Evolutionary conservation across 2,329 filamentous ascomycete genomes (phyloP), one percentile per base, ranked within the genome.

Genomic region (Aspergillus alliaceus): DNA sequence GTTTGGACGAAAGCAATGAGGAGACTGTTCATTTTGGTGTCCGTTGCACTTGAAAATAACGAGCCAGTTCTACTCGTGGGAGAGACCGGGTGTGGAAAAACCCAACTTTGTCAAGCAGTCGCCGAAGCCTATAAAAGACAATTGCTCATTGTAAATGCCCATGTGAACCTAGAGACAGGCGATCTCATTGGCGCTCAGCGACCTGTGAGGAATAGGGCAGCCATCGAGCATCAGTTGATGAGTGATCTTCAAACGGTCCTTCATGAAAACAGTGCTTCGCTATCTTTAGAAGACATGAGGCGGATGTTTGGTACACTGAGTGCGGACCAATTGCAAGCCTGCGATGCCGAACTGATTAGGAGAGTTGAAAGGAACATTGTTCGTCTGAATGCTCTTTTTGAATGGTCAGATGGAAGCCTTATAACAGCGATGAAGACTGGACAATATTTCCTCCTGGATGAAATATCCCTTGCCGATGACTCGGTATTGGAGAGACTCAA

Each of bases 1-100:
- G 91, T 99, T 2, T 99, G 95, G 95, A 99, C 95, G 0, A 86
- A 87, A 62, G 92, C 93, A 0, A 99, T 99, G 93, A 87, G 91
- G 15, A 85, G 95, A 51, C 80, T 99, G 0, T 98, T 93, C 69
- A 86, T 96, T 6, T 81, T 99, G 12, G 91, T 99, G n/a, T 86
- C 89, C 5, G 84, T 90, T 66, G 95, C 95, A 1, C 80, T 99
- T 58, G 84, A 85, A 25, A 95, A 97, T 69, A 92, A 96, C 60
- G 95, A 99, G 72, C 95, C 95, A 0, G 91, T 99, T 3, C 81
- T 99, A 20, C 82, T 99, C 5, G 91, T 99, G 12, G 95, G 95
- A 60, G 96, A 99, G 72, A 99, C 95, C 18, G 95, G 95, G 6
- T 98, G 93, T 69, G 95, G 96, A 59, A 99, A 99, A 78, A 99